A percentile compares a stretch with the other conserved stretches of the same genome.
These are phyloP conservation scores for Echinosophora koreensis DNA, from an alignment of 306 rosid species.

Conservation along the genomic window DNA sequence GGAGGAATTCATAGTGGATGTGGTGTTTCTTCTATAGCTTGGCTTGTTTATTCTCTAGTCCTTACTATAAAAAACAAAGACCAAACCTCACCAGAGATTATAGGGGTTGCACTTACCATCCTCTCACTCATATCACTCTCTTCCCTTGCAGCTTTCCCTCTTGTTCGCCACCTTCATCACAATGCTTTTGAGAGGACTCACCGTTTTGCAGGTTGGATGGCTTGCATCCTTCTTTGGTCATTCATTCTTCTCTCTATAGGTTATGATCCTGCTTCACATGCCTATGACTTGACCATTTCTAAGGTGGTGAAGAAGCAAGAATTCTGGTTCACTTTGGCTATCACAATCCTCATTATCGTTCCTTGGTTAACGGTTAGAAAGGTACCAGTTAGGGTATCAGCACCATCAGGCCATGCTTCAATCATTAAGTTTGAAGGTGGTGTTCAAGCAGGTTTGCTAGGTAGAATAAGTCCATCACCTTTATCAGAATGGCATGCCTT, in stretches of 20 bases:
- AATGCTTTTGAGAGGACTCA: constrained; percentile 71
- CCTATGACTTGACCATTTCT: constrained; percentile 43
- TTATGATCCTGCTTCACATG: constrained; percentile 52
- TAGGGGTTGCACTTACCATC: constrained; percentile 56
- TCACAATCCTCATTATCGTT: constrained; percentile 56
- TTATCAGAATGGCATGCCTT: constrained; percentile 83
- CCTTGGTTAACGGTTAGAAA: constrained; percentile 69
- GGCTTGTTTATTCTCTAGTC: constrained; percentile 66
- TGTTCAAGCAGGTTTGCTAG: constrained; percentile 64
- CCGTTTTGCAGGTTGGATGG: constrained; percentile 74
- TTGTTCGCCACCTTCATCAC: constrained; percentile 76
- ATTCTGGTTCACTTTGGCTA: constrained; percentile 63
- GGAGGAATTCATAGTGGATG: constrained; percentile 86
- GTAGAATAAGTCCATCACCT: constrained; percentile 71
- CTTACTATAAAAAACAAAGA: constrained; percentile 51
- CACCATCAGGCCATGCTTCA: constrained; percentile 68
- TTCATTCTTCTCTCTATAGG: constrained; percentile 54
- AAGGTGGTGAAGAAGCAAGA: constrained; percentile 54
- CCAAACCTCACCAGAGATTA: constrained; percentile 55
- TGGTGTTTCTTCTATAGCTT: constrained; percentile 75
- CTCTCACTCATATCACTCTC: constrained; percentile 67
- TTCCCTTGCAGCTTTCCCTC: constrained; percentile 74
- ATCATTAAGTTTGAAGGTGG: constrained; percentile 69
- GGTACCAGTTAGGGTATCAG: constrained; percentile 50
- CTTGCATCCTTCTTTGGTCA: constrained; percentile 63